Base-by-base conservation (phyloP, 768 basidiomycete species). In the Holtermannia corniformis region DNA sequence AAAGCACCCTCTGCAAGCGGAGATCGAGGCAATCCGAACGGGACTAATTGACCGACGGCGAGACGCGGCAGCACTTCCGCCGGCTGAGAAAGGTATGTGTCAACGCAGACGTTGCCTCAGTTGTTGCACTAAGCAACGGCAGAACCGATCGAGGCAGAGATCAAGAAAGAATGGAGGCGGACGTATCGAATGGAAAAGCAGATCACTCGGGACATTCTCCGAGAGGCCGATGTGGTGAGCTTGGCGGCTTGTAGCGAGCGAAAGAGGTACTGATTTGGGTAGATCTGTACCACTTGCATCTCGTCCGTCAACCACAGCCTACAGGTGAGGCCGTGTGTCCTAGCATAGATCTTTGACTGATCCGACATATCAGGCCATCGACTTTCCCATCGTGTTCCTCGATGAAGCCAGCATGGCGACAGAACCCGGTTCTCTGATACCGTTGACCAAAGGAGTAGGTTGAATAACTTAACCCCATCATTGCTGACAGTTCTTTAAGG, bases 341-440 rank as follows among this genome's bases (percentile, higher is more conserved):
- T 16, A 37, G 32, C 32, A 7, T 37, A 16, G 16, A 7, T 25
- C 4, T 25, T 25, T 20, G 19, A 20, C 19, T 14, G 16, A 47
- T 22, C 23, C 25, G 45, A 47, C 19, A 20, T 21, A 11, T 46
- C 54, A 60, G 27, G 53, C 53, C 5, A 77, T 82, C 16, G 92
- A 95, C 67, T 92, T 95, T 64, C 91, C 91, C 2, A 80, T 93
- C 26, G 90, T 95, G 1, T 91, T 93, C 63, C 73, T 95, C 13
- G 92, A 96, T 65, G 91, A 96, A 72, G 92, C 92, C 1, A 88
- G 87, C 5, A 93, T 95, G 89, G 89, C 87, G 26, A 93, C 90
- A 2, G 91, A 96, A 72, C 89, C 91, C 11, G 84, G 88, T 21
- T 86, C 88, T 19, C 75, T 93, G 51, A 84, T 96, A 60, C 88